A percentile compares a stretch with the other conserved stretches of the same genome.
These are phyloP conservation scores for Solanum acaule DNA, from an alignment of 257 asterid genomes.

Conservation along the genomic window DNA sequence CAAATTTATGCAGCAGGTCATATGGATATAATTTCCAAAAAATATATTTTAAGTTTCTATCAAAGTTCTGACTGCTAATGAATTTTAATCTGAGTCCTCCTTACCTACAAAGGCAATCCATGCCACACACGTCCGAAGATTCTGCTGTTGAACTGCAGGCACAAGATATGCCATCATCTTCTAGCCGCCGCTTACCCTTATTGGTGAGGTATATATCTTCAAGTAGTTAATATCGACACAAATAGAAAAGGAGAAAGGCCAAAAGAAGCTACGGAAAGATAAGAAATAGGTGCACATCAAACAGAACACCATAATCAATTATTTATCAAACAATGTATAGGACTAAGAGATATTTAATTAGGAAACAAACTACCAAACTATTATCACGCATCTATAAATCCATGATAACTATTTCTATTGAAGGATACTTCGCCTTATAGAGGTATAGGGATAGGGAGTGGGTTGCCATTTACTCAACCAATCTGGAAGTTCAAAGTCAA, in stretches of 20 bases:
- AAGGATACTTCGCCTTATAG: constrained; percentile 92
- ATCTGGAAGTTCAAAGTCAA: constrained; percentile 90
- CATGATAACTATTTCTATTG: neutral
- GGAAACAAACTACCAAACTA: neutral
- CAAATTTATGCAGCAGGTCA: neutral
- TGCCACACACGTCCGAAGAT: constrained; percentile 67
- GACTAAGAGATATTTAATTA: neutral
- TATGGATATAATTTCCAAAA: neutral
- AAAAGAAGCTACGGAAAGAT: neutral
- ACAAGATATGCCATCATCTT: constrained; percentile 88
- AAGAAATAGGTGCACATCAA: neutral
- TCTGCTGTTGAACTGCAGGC: constrained; percentile 65
- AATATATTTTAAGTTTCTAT: neutral
- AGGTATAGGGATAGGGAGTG: constrained; percentile 53
- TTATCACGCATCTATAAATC: neutral
- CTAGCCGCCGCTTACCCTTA: constrained; percentile 67
- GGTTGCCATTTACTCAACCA: constrained; percentile 54
- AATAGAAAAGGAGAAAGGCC: neutral
- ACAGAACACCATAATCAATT: neutral
- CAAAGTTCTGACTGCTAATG: constrained; percentile 1
- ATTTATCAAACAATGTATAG: neutral
- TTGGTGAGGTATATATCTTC: constrained; percentile 76
- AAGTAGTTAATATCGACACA: constrained; percentile 32
- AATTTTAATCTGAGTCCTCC: constrained; percentile 8
- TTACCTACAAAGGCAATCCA: constrained; percentile 91